phyloP scores from a whole-genome alignment of 106 monocot genomes.

The Vanilla planifolia region DNA sequence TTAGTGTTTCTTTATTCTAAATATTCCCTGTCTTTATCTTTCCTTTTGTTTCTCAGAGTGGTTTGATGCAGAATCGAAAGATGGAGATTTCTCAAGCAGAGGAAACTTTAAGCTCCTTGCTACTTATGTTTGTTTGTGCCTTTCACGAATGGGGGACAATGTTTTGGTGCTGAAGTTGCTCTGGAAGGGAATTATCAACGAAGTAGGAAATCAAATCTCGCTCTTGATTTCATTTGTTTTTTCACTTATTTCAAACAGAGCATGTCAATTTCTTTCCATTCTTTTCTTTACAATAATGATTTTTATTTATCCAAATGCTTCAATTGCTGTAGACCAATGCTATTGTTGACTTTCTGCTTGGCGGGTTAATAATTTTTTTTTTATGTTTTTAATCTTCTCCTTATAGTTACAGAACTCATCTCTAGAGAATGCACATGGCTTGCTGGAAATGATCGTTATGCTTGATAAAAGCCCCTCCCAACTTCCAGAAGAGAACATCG shows the following conservation, averaged over 20 bases:
- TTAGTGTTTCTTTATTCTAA: too few species aligned
- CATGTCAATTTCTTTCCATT: too few species aligned
- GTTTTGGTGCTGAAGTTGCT: constrained; percentile 48
- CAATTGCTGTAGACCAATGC: background rate
- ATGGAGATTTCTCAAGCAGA: constrained; percentile 24
- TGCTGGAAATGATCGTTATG: constrained; percentile 40
- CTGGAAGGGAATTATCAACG: constrained; percentile 30
- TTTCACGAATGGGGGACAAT: constrained; percentile 64
- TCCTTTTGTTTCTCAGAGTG: constrained; percentile 18
- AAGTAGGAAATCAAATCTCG: constrained; percentile 26
- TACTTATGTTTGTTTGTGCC: constrained; percentile 30
- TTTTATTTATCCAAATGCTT: background rate
- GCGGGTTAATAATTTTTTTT: background rate
- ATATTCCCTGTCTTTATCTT: background rate
- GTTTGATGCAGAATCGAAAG: constrained; percentile 9
- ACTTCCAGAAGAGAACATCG: constrained; percentile 30
- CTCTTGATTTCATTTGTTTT: background rate
- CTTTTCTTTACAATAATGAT: too few species aligned
- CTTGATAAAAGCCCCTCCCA: constrained; percentile 34
- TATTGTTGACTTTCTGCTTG: background rate
- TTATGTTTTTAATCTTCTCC: constrained; percentile 2
- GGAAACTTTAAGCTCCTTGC: constrained; percentile 28
- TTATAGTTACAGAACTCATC: constrained; percentile 43
- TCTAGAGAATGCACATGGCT: constrained; percentile 48
- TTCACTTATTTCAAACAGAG: too few species aligned